Evolutionary conservation across 176 grass and related monocot species (phyloP), one percentile per base, ranked within the genome.

Genomic region (Stipa capillata): DNA sequence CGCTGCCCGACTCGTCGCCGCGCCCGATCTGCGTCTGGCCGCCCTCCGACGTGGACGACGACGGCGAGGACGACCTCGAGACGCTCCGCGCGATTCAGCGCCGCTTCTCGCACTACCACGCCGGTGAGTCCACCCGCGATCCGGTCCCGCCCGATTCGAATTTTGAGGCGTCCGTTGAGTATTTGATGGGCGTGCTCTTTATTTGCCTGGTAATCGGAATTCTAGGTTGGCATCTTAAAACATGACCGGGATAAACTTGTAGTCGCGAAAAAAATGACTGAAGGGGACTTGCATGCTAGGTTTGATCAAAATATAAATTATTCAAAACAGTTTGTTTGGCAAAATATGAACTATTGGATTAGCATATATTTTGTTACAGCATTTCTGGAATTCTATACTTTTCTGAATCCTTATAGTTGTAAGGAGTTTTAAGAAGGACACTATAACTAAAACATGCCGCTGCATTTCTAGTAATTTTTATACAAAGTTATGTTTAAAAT

Each of bases 81-180:
- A 94, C 92, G 70, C 85, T 98, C 44, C 85, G 81, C 33, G 91
- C 80, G 34, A 94, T 98, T 78, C 90, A 98, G 85, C 86, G 79
- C 57, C 82, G 87, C 55, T 92, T 98, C 85, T 83, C 92, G 51
- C 85, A 88, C 27, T 94, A 94, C 61, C 79, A 94, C 17, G 82
- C 82, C 35, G 86, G 95, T 94, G 33, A 89, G 76, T 61, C 18
- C 45, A 8, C 35, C 16, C 4, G 45, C 45, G 44, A 58, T 74
- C 29, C 56, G 28, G 9, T 40, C 35, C 39, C 13, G 16, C 27
- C 42, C 57, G 10, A 35, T 78, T 62, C 60, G 43, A 65, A 39
- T 65, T 37, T 79, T 43, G 59, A 48, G 7, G 20, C 31, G 9
- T 40, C 23, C 2, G 52, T 12, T 59, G 21, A 76, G 24, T 44